Base-by-base conservation (phyloP, 169 alveolate genomes). In the Blepharisma undulans region DNA sequence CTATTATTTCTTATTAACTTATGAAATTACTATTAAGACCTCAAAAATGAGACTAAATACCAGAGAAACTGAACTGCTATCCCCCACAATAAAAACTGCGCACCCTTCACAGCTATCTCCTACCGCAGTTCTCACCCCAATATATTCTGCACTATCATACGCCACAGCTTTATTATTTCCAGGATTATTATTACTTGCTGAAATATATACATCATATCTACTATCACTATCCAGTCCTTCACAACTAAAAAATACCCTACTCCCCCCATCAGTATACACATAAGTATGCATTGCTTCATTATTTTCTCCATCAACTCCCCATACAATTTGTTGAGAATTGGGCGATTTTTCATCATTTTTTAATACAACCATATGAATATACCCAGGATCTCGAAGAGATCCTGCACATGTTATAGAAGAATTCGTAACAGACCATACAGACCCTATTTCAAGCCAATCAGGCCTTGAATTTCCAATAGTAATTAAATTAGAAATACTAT, bases 231-330 rank as follows among this genome's bases (percentile, higher is more conserved):
- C 81, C 7, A 74, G 81, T 18, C 81, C 81, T 27, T 25, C 33
- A 74, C 18, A 74, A 27, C 27, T 74, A 74, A 74, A 16, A 74
- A 27, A 74, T 0, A 74, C 30, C 30, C 33, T 74, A 22, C 81
- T 74, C 0, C 48, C 33, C 16, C 81, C 81, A 8, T 74, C 81
- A 10, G 30, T 27, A 74, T 74, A 74, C 2, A 5, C 27, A 74
- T 25, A 25, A 74, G 81, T 22, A 18, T 74, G 81, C 33, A 25
- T 74, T 4, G 81, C 30, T 22, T 27, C 30, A 27, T 29, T 74
- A 74, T 74, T 74, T 74, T 74, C 81, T 74, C 81, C 81, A 29
- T 74, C 81, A 27, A 74, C 30, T 6, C 81, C 81, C 27, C 81
- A 74, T 6, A 74, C 81, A 74, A 74, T 74, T 29, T 74, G 33